Conservation (phyloP, 2,329 filamentous ascomycete genomes). For the Biscogniauxia mediterranea region DNA sequence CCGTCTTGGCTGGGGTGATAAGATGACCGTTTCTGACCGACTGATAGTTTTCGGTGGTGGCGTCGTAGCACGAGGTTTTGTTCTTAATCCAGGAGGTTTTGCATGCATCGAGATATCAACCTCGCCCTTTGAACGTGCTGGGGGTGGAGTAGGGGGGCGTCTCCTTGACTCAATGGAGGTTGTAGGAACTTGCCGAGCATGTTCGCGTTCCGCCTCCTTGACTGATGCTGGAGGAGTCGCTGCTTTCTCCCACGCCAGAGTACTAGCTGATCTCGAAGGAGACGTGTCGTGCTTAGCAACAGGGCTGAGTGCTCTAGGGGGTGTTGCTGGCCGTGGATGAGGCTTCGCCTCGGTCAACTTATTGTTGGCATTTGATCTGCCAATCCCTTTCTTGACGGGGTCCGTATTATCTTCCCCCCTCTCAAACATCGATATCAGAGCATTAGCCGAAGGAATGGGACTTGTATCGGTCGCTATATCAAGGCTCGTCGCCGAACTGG, state of each 20-base stretch:
- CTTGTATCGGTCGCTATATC: constrained; percentile 50
- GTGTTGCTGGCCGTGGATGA: constrained; percentile 31
- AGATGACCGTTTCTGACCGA: constrained; percentile 21
- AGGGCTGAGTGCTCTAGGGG: constrained; percentile 31
- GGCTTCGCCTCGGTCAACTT: constrained; percentile 26
- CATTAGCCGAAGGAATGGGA: constrained; percentile 60
- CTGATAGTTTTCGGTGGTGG: constrained; percentile 22
- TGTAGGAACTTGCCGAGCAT: neutral
- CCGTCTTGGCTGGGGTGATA: constrained; percentile 29
- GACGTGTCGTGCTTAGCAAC: constrained; percentile 22
- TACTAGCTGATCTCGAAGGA: constrained; percentile 23
- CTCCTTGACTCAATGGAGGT: constrained; percentile 12
- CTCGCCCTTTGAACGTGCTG: constrained; percentile 18
- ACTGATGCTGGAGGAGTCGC: constrained; percentile 15
- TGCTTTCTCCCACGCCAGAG: constrained; percentile 20
- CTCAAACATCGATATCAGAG: constrained; percentile 70
- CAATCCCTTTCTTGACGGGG: constrained; percentile 26
- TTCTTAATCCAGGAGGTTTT: constrained; percentile 6
- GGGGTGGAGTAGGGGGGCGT: constrained; percentile 26
- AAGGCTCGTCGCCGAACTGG: constrained; percentile 30
- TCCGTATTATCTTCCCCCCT: constrained; percentile 35
- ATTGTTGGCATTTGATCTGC: constrained; percentile 33
- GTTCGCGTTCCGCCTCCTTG: constrained; percentile 3
- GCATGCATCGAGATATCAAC: constrained; percentile 7
- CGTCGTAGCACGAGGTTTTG: constrained; percentile 23